Conservation (phyloP, 495 filamentous ascomycete genomes). For the Talaromyces ruber region DNA sequence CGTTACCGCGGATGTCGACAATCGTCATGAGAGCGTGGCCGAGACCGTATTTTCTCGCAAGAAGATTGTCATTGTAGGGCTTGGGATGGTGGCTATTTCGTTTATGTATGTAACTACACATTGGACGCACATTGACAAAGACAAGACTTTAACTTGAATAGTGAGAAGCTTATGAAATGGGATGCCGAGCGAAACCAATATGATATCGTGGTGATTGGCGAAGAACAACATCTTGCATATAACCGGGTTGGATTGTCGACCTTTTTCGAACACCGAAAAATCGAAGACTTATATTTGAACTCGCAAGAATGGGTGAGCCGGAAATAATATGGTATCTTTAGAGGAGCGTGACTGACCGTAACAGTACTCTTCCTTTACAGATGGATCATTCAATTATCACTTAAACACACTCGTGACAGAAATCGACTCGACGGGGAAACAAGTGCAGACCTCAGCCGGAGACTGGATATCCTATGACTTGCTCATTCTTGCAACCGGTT, state of each 20-base stretch:
- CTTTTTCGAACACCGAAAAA: slow-evolving; percentile 85
- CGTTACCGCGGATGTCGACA: not conserved
- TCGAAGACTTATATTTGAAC: slow-evolving; percentile 87
- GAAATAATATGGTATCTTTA: not conserved
- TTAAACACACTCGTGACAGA: slow-evolving; percentile 72
- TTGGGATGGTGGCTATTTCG: slow-evolving; percentile 93
- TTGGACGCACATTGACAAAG: not conserved
- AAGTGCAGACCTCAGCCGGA: slow-evolving; percentile 63
- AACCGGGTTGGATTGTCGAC: slow-evolving; percentile 93
- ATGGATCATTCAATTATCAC: slow-evolving; percentile 69
- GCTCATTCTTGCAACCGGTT: slow-evolving; percentile 86
- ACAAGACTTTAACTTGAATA: slow-evolving; percentile 15
- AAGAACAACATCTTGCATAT: slow-evolving; percentile 87
- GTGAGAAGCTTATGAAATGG: slow-evolving; percentile 85
- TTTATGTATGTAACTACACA: slow-evolving; percentile 81
- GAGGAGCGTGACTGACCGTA: not conserved
- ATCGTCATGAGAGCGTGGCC: slow-evolving; percentile 2
- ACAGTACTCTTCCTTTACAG: slow-evolving; percentile 46
- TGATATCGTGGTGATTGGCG: slow-evolving; percentile 84
- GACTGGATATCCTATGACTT: slow-evolving; percentile 74
- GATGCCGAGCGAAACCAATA: slow-evolving; percentile 71
- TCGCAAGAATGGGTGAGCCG: slow-evolving; percentile 74
- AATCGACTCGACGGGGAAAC: slow-evolving; percentile 56
- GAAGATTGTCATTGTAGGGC: slow-evolving; percentile 75
- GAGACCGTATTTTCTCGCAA: slow-evolving; percentile 34